Evolutionary conservation across 441 rosid species (phyloP), one percentile per base, ranked within the genome.

Genomic region (Aquilaria agallochum): DNA sequence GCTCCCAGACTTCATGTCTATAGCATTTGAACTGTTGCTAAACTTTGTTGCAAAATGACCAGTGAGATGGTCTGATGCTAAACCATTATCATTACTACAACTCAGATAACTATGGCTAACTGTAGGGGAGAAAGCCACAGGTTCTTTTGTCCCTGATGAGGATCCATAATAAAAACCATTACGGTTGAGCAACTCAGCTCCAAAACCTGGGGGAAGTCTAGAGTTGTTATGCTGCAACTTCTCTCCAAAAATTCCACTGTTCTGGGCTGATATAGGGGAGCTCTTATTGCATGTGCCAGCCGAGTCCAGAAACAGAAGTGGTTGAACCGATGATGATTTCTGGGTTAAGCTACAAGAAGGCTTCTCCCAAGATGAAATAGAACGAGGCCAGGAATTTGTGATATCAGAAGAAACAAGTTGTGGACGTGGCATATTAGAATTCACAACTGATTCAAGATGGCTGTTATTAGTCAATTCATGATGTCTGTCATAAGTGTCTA

Each of bases 81-180:
- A 31, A 58, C 71, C 67, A 68, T 69, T 56, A 56, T 75, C 79
- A 72, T 65, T 68, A 69, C 71, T 74, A 62, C 78, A 59, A 58
- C 76, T 81, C 68, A 66, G 72, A 73, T 73, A 72, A 63, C 66
- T 77, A 59, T 68, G 66, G 67, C 76, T 70, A 65, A 62, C 30
- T n/a, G 71, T 77, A 56, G 85, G 67, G 50, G 78, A 54, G 36
- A 12, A 68, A 58, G 66, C 59, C 31, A 60, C 53, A 58, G 56
- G 57, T 49, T 85, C 88, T 74, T 82, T 84, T 32, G 84, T 79
- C 51, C 85, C 82, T 46, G 95, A 80, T 11, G 90, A 84, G 56
- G 89, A 83, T 56, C 90, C 90, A 53, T 69, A 72, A 70, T 80
- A 78, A 66, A 80, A 76, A 62, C 92, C 82, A 73, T 81, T 87